Evolutionary conservation across 2,329 filamentous ascomycete species (phyloP), one percentile per base, ranked within the genome.

Genomic region (Talaromyces sp.): DNA sequence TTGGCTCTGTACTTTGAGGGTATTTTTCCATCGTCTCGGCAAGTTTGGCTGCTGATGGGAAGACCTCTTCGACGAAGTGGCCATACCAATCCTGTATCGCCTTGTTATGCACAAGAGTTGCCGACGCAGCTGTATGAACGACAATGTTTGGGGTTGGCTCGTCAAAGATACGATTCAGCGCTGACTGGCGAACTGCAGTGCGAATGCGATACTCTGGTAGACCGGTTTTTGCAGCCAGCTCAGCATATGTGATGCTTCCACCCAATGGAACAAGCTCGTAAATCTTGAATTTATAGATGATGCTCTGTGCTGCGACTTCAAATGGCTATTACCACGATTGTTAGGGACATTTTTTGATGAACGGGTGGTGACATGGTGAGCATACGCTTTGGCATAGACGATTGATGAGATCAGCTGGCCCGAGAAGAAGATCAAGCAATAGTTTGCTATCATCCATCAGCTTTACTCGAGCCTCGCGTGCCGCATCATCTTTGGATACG

Each of bases 111-210:
- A 55, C 53, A 15, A 60, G 54, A 10, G 47, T n/a, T 8, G 59
- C 59, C 9, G 59, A 60, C 0, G 53, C 54, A 10, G 59, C 54
- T 17, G 39, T 60, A 11, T 60, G 53, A 6, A 22, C 28, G 10
- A 60, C 32, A 13, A 11, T 30, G 30, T 54, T 53, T 28, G 54
- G 42, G 7, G 17, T 17, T n/a, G 30, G 25, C 53, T 60, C 59
- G 30, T 19, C 33, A 32, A 60, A 60, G 15, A 60, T 60, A 7
- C 59, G 52, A 42, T 60, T 60, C 19, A 42, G 13, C 33, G 54
- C 47, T 7, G 59, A 39, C 5, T 51, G 54, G 17, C 59, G 59
- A 11, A 60, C 19, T 28, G 28, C 27, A 15, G 49, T 42, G n/a
- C 33, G 42, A 15, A 55, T 39, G 2, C 19, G 17, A 13, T 55